phyloP scores from a whole-genome alignment of 306 rosid species.

The Astragalus glycyphyllos region DNA sequence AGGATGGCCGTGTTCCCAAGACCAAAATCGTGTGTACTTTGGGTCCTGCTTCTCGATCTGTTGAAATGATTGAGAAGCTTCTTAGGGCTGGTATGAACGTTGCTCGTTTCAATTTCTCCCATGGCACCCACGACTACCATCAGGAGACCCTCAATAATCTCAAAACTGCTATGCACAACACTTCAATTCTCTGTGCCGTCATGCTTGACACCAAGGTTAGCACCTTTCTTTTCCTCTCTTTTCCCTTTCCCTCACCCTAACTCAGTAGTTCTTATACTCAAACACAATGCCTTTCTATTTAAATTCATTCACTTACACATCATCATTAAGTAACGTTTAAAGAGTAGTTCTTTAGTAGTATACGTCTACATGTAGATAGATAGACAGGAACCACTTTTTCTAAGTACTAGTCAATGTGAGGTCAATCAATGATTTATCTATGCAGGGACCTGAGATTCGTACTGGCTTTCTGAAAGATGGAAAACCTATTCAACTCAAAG shows the following conservation, averaged over 20 bases:
- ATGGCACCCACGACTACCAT: slow-evolving; percentile 89
- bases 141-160: slow-evolving; percentile 90
- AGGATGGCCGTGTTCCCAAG: slow-evolving; percentile 81
- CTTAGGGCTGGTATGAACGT: slow-evolving; percentile 94
- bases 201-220: slow-evolving; percentile 93
- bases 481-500: slow-evolving; percentile 86
- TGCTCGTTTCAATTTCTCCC: slow-evolving; percentile 94
- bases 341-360: too few species aligned
- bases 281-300: too few species aligned
- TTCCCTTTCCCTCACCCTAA: too few species aligned
- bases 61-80: slow-evolving; percentile 77
- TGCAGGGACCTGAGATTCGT: slow-evolving; percentile 96
- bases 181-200: slow-evolving; percentile 83
- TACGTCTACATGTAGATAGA: too few species aligned
- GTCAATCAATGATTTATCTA: neutral
- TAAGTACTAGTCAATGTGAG: too few species aligned
- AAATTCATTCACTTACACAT: too few species aligned
- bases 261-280: too few species aligned
- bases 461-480: slow-evolving; percentile 89
- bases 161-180: slow-evolving; percentile 80
- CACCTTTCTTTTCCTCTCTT: neutral
- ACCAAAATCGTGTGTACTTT: slow-evolving; percentile 91
- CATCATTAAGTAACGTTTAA: too few species aligned
- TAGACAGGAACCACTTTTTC: too few species aligned
- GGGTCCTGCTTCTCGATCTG: slow-evolving; percentile 92